phyloP scores from a whole-genome alignment of 2,329 filamentous ascomycete species.

The Diaporthe sp. region DNA sequence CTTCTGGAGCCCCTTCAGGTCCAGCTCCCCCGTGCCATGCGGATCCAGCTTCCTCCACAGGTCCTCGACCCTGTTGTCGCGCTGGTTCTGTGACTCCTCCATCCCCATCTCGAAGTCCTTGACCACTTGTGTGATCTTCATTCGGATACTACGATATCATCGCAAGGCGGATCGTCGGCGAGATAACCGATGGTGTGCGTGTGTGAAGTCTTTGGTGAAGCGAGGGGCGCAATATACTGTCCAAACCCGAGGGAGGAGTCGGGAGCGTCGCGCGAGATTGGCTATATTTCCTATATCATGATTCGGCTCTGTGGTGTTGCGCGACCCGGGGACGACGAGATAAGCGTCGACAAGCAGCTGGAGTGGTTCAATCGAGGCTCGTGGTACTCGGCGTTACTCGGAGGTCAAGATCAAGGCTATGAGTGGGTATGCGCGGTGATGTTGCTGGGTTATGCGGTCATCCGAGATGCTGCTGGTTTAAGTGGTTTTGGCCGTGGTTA shows the following conservation, averaged over 20 bases:
- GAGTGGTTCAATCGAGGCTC: neutral
- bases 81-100: constrained; percentile 81
- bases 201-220: neutral
- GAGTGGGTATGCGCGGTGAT: neutral
- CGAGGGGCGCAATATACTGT: neutral
- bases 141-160: constrained; percentile 56
- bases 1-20: constrained; percentile 86
- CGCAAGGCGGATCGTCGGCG: constrained; percentile 47
- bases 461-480: constrained; percentile 4
- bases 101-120: constrained; percentile 73
- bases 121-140: constrained; percentile 65
- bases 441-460: constrained; percentile 7
- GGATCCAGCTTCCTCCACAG: constrained; percentile 89
- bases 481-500: neutral
- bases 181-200: neutral
- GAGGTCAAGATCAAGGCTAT: neutral
- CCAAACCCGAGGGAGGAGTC: constrained; percentile 1
- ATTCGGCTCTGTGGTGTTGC: constrained; percentile 21
- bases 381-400: neutral
- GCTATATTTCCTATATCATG: constrained; percentile 35
- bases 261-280: constrained; percentile 21
- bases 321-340: neutral
- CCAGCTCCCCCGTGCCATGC: constrained; percentile 81
- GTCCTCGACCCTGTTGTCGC: constrained; percentile 84
- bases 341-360: constrained; percentile 2